Percentiles rank a stretch among this genome's conserved stretches.
phyloP scores from a whole-genome alignment of 2,329 filamentous ascomycete species.

The Cladosporium sp. region DNA sequence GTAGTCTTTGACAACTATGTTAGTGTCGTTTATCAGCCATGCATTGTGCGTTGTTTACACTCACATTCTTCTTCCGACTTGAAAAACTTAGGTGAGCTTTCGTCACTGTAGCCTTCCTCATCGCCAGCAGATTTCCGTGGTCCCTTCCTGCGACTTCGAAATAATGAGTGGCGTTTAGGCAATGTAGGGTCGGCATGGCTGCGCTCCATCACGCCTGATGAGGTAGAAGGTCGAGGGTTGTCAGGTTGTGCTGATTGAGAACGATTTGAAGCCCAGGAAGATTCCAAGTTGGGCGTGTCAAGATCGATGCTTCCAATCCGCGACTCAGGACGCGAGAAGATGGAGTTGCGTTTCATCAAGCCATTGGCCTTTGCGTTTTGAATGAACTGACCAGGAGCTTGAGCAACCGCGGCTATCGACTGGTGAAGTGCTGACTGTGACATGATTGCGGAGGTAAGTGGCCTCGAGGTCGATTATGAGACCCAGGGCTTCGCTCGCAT shows the following conservation, averaged over 20 bases:
- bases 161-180: slow-evolving; percentile 10
- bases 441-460: neutral
- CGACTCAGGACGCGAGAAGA: slow-evolving; percentile 9
- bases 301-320: slow-evolving; percentile 5
- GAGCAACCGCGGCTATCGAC: slow-evolving; percentile 12
- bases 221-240: neutral
- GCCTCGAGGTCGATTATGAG: neutral
- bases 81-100: neutral
- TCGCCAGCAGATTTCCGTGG: slow-evolving; percentile 1
- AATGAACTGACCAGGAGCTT: slow-evolving; percentile 9
- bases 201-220: slow-evolving; percentile 3
- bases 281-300: slow-evolving; percentile 3
- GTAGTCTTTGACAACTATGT: slow-evolving; percentile 20
- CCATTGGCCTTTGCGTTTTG: slow-evolving; percentile 13
- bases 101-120: neutral
- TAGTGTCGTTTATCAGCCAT: neutral
- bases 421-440: slow-evolving; percentile 12
- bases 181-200: slow-evolving; percentile 1
- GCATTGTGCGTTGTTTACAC: neutral
- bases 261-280: neutral
- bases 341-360: slow-evolving; percentile 11
- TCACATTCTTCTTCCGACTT: slow-evolving; percentile 6
- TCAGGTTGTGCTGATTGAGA: neutral
- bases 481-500: slow-evolving; percentile 1
- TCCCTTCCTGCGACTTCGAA: slow-evolving; percentile 7